A percentile compares a stretch with the other conserved stretches of the same genome.
These are phyloP conservation scores for Elsinoe perseae DNA, from an alignment of 2,329 filamentous ascomycete genomes.

Conservation along the genomic window DNA sequence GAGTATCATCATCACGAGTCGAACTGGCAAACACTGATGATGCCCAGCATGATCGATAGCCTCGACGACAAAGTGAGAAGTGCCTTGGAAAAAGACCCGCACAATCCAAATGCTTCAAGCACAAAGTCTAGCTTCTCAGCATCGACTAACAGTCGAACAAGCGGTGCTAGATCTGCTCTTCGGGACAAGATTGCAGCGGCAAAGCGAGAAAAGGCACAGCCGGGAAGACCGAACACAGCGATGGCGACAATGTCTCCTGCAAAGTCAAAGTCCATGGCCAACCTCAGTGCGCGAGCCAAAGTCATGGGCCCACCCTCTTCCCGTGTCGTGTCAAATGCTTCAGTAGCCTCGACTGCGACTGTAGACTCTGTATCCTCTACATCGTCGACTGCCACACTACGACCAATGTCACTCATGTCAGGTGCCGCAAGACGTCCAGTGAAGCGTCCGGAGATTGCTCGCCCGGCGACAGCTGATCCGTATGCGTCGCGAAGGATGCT, in stretches of 20 bases:
- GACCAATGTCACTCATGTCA: slow-evolving; percentile 45
- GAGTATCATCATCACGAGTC: slow-evolving; percentile 33
- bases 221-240: slow-evolving; percentile 51
- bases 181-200: slow-evolving; percentile 72
- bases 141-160: slow-evolving; percentile 22
- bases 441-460: slow-evolving; percentile 36
- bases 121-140: slow-evolving; percentile 40
- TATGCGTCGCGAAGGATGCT: slow-evolving; percentile 36
- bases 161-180: slow-evolving; percentile 51
- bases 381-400: slow-evolving; percentile 26
- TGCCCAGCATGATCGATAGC: slow-evolving; percentile 61
- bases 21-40: slow-evolving; percentile 22
- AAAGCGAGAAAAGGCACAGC: slow-evolving; percentile 54
- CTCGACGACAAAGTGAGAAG: slow-evolving; percentile 73
- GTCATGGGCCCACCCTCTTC: slow-evolving; percentile 14
- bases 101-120: slow-evolving; percentile 62
- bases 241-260: slow-evolving; percentile 46
- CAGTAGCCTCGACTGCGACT: slow-evolving; percentile 26
- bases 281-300: slow-evolving; percentile 16
- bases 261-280: slow-evolving; percentile 29
- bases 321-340: slow-evolving; percentile 25
- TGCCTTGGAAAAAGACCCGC: slow-evolving; percentile 71
- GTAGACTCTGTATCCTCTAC: slow-evolving; percentile 25
- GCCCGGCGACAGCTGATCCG: slow-evolving; percentile 49
- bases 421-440: slow-evolving; percentile 50